Evolutionary conservation across 2,329 filamentous ascomycete genomes (phyloP), one percentile per base, ranked within the genome.

Genomic region (Cladosporium halotolerans): DNA sequence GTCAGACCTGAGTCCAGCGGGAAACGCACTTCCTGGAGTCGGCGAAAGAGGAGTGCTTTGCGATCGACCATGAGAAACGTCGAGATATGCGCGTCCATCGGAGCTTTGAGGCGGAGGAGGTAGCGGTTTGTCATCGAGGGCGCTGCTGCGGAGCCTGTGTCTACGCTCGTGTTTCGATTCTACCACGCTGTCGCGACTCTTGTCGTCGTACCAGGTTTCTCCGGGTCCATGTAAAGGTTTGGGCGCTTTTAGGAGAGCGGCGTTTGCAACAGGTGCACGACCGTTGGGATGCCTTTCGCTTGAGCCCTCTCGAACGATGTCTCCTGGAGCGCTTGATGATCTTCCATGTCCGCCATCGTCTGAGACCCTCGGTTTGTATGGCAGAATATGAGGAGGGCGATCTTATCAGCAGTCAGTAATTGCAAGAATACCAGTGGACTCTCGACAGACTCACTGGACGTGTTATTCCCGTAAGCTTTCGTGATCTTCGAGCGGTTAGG

Each of bases 41-140:
- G 48, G 48, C 9, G 48, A 51, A 9, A 51, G 48, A 18, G 48
- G 48, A 3, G 48, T 51, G 40, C 48, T 51, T 16, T 51, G 48
- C 13, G 48, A 51, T 7, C 48, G 48, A 11, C 19, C 36, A 14
- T 51, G 48, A 31, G 48, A 41, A 3, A 28, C 19, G 13, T 51
- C 48, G 14, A 51, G 31, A 18, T 14, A 13, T 14, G 36, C 11
- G 0, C 33, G n/a, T 19, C 11, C 13, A 6, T 36, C 11, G 3
- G 31, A 11, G 13, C 36, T 32, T 14, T 43, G 19, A 7, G 48
- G 48, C 11, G 48, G 48, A 18, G 34, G 45, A 47, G 45, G 45
- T 16, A 51, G 48, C 19, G 48, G 48, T 31, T 51, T 51, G 9
- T 51, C 5, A 28, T 28, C 23, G 4, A 28, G 23, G 23, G 23